These are phyloP conservation scores for Paraphaeosphaeria sporulosa DNA, from an alignment of 2,329 filamentous ascomycete genomes.

Conservation along the genomic window DNA sequence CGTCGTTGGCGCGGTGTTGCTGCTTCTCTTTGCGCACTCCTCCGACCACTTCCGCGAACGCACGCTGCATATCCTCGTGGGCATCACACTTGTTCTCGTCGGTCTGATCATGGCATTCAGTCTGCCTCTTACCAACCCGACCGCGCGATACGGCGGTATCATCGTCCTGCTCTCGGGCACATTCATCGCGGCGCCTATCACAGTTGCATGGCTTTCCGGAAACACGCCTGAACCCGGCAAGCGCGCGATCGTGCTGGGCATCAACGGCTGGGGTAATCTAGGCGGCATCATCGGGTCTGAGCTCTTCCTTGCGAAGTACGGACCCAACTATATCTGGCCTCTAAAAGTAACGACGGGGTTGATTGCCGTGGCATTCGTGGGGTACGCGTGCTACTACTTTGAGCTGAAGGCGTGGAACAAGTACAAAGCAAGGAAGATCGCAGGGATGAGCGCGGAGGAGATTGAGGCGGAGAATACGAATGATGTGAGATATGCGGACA, in stretches of 20 bases:
- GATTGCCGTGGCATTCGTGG: constrained; percentile 26
- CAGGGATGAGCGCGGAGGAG: constrained; percentile 20
- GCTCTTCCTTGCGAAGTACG: constrained; percentile 27
- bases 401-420: constrained; percentile 26
- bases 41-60: constrained; percentile 56
- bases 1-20: constrained; percentile 54
- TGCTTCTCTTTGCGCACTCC: constrained; percentile 55
- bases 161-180: constrained; percentile 34
- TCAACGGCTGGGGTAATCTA: constrained; percentile 36
- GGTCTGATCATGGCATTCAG: constrained; percentile 28
- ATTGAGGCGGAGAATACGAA: constrained; percentile 29
- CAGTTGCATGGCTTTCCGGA: constrained; percentile 32
- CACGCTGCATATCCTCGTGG: constrained; percentile 56
- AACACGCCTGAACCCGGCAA: constrained; percentile 29
- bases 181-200: constrained; percentile 33
- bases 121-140: constrained; percentile 8
- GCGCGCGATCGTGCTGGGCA: constrained; percentile 28
- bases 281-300: constrained; percentile 33
- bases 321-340: constrained; percentile 27
- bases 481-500: constrained; percentile 28
- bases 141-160: constrained; percentile 27
- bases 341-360: constrained; percentile 34
- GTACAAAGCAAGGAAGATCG: constrained; percentile 21
- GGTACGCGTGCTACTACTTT: constrained; percentile 30
- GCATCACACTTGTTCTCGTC: constrained; percentile 53